These are phyloP conservation scores for Fraxinus americana DNA, from an alignment of 257 asterid genomes.

Conservation along the genomic window DNA sequence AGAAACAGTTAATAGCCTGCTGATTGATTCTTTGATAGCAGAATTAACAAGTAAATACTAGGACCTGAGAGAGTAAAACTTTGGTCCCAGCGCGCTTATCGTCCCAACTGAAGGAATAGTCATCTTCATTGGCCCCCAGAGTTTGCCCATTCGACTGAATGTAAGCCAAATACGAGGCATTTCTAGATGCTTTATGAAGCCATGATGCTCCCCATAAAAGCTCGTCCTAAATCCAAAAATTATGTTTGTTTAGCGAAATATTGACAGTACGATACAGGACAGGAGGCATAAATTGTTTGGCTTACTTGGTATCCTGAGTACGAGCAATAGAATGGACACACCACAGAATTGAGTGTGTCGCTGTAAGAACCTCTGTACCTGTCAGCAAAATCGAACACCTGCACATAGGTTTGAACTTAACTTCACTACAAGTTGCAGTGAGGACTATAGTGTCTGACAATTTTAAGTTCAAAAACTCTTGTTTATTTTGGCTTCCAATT, in stretches of 20 bases:
- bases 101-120: slow-evolving; percentile 85
- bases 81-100: slow-evolving; percentile 86
- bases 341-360: slow-evolving; percentile 66
- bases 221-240: slow-evolving; percentile 59
- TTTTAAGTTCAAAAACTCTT: background rate
- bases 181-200: slow-evolving; percentile 71
- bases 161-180: slow-evolving; percentile 54
- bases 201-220: slow-evolving; percentile 94
- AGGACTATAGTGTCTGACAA: background rate
- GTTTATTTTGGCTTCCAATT: background rate
- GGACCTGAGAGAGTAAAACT: slow-evolving; percentile 72
- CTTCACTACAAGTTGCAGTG: background rate
- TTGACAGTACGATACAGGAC: background rate
- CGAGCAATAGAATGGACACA: slow-evolving; percentile 88
- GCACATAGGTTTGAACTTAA: slow-evolving; percentile 7
- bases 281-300: background rate
- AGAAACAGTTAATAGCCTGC: background rate
- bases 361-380: slow-evolving; percentile 79
- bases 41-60: too few relatives aligned
- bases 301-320: slow-evolving; percentile 83
- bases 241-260: background rate
- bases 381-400: slow-evolving; percentile 86
- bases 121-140: slow-evolving; percentile 74
- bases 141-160: slow-evolving; percentile 73
- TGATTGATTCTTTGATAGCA: background rate